Base-by-base conservation (phyloP, 2,329 filamentous ascomycete genomes). In the Colletotrichum scovillei region DNA sequence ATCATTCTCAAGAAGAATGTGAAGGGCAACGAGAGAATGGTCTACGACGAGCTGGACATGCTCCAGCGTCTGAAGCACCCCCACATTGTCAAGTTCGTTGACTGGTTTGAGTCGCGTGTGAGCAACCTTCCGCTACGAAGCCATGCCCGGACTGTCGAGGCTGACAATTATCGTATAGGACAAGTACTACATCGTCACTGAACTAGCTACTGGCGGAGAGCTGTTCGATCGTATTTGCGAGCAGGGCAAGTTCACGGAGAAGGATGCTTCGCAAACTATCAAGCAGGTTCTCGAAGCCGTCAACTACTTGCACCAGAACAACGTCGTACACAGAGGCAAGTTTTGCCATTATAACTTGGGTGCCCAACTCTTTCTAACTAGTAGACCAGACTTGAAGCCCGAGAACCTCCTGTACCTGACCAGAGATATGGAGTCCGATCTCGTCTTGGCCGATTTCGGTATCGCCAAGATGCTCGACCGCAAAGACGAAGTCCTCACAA, bases 1-100 rank as follows among this genome's bases (percentile, higher is more conserved):
- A 98, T 99, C 82, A 99, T 99, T 83, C 88, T 98, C 80, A 99
- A 99, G 90, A 98, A 98, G 88, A 98, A 98, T 84, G 96, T 99
- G 82, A 97, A 95, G 83, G 96, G 95, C 76, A 98, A 98, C 79
- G 97, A 99, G 87, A 92, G 93, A 83, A 99, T 99, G 97, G 97
- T 99, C 53, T 97, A 97, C 82, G 97, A 99, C 83, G 97, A 99
- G 86, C 89, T 99, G 79, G 90, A 95, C 77, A 95, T 99, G 91
- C 89, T 99, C 76, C 95, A 98, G 85, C 91, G 91, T 72, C 91
- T 99, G 81, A 90, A 95, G 81, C 97, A 99, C 82, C 94, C 95
- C 66, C 95, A 98, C 84, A 99, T 99, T 82, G 97, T 99, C 85
- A 92, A 93, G 78, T 99, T 99, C 81, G 93, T 97, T 78, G 97